Conservation (phyloP, 2,329 filamentous ascomycete species). For the Fusarium coffeatum region DNA sequence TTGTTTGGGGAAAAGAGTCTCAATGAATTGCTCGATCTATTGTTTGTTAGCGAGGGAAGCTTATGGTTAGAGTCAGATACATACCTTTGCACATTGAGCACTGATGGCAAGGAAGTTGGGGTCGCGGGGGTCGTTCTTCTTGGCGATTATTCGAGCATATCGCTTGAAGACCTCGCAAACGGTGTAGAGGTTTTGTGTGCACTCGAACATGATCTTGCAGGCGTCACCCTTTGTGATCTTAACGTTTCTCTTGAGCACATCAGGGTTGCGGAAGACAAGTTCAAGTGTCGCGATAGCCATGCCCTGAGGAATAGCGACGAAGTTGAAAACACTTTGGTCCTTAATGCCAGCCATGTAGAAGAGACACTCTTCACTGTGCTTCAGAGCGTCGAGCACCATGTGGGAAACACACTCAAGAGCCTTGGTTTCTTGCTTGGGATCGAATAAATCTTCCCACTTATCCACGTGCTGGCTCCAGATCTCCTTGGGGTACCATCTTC, state of each 20-base stretch:
- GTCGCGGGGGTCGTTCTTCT: constrained; percentile 94
- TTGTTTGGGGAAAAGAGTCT: constrained; percentile 89
- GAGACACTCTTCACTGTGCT: constrained; percentile 91
- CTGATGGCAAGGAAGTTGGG: constrained; percentile 94
- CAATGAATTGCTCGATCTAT: constrained; percentile 94
- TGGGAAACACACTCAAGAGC: constrained; percentile 90
- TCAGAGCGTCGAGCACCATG: constrained; percentile 91
- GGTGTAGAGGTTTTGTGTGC: constrained; percentile 86
- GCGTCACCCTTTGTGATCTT: constrained; percentile 98
- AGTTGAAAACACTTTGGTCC: constrained; percentile 99
- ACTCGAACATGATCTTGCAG: constrained; percentile 90
- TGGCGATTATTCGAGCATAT: constrained; percentile 84
- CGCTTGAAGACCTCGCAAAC: constrained; percentile 84
- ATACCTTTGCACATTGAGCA: constrained; percentile 85
- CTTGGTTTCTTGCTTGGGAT: constrained; percentile 78
- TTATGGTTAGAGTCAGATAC: neutral
- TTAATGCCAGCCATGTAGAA: constrained; percentile 96
- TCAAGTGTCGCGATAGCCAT: constrained; percentile 98
- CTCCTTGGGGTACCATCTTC: constrained; percentile 94
- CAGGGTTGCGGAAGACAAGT: constrained; percentile 89
- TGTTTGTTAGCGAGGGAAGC: constrained; percentile 22
- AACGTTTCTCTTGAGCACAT: constrained; percentile 85
- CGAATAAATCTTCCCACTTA: constrained; percentile 89
- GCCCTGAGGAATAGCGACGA: constrained; percentile 93
- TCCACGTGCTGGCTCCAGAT: constrained; percentile 97